Percentiles rank a stretch among this genome's conserved stretches.
Evolutionary conservation across 257 asterid species (phyloP).

Genomic region (Scutellaria baicalensis): DNA sequence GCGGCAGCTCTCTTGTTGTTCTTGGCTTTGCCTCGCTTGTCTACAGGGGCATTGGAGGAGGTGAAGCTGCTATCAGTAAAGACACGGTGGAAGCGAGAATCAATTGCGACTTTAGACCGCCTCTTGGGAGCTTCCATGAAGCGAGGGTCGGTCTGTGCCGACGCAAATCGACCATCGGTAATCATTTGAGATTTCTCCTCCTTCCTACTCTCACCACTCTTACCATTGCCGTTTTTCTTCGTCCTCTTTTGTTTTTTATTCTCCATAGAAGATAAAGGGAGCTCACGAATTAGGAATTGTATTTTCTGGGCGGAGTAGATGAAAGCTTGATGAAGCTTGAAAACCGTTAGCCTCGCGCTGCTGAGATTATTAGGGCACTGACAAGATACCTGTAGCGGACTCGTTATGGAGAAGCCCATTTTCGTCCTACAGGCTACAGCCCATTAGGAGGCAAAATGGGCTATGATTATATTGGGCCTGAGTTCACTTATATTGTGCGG

Average conservation of each 20-base stretch:
- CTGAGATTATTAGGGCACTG: not conserved
- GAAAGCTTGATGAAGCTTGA: not conserved
- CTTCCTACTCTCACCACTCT: not conserved
- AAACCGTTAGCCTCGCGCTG: not conserved
- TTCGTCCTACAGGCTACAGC: no score
- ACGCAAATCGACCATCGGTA: slow-evolving; percentile 67
- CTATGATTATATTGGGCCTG: not conserved
- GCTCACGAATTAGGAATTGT: no score
- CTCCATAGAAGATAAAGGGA: slow-evolving; percentile 9
- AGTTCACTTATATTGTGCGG: no score
- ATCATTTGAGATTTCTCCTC: slow-evolving; percentile 27
- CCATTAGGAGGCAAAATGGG: not conserved
- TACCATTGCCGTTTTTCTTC: slow-evolving; percentile 11
- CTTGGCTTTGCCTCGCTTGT: slow-evolving; percentile 73
- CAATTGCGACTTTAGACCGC: slow-evolving; percentile 64
- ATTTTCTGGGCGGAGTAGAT: not conserved
- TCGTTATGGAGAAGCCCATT: not conserved
- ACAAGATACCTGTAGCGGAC: no score
- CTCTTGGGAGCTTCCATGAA: slow-evolving; percentile 68
- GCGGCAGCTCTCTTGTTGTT: slow-evolving; percentile 15
- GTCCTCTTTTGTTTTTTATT: slow-evolving; percentile 23
- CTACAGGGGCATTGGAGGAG: slow-evolving; percentile 52
- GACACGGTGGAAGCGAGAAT: slow-evolving; percentile 59
- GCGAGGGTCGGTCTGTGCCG: slow-evolving; percentile 79
- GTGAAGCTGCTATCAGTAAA: slow-evolving; percentile 48